phyloP scores from a whole-genome alignment of 108 stramenopile genomes.

The Epithemia pelagica region DNA sequence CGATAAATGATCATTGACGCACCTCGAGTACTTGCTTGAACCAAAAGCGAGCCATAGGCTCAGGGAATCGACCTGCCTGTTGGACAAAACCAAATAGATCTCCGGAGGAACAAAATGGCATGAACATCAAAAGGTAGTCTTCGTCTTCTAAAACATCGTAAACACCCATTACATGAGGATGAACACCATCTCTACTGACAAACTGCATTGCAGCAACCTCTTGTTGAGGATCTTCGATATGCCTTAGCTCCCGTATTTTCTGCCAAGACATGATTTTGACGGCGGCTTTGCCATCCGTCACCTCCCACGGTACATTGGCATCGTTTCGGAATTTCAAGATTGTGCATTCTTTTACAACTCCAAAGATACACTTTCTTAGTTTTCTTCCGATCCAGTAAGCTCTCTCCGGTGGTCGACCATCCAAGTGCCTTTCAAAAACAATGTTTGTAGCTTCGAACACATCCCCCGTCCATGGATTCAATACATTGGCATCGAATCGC shows the following conservation, averaged over 20 bases:
- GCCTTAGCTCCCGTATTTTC: conserved; percentile 38
- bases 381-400: conserved; percentile 76
- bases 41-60: conserved; percentile 61
- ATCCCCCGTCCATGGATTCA: conserved; percentile 50
- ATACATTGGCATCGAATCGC: conserved; percentile 56
- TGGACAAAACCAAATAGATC: conserved; percentile 81
- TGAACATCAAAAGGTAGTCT: conserved; percentile 74
- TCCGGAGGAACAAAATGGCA: conserved; percentile 84
- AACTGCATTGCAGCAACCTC: conserved; percentile 88
- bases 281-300: conserved; percentile 57
- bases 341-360: conserved; percentile 68
- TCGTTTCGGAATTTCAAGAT: conserved; percentile 49
- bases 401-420: conserved; percentile 45
- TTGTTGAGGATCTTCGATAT: conserved; percentile 80
- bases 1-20: not conserved
- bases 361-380: conserved; percentile 74
- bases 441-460: conserved; percentile 53
- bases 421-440: conserved; percentile 52
- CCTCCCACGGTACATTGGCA: conserved; percentile 57
- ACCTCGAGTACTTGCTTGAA: conserved; percentile 54
- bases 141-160: conserved; percentile 79
- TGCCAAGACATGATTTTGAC: conserved; percentile 75
- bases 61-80: conserved; percentile 50
- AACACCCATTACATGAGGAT: conserved; percentile 73
- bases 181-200: conserved; percentile 39